Evolutionary conservation across 2,329 filamentous ascomycete genomes (phyloP), one percentile per base, ranked within the genome.

Genomic region (Paracorniculantispora psalliotae): DNA sequence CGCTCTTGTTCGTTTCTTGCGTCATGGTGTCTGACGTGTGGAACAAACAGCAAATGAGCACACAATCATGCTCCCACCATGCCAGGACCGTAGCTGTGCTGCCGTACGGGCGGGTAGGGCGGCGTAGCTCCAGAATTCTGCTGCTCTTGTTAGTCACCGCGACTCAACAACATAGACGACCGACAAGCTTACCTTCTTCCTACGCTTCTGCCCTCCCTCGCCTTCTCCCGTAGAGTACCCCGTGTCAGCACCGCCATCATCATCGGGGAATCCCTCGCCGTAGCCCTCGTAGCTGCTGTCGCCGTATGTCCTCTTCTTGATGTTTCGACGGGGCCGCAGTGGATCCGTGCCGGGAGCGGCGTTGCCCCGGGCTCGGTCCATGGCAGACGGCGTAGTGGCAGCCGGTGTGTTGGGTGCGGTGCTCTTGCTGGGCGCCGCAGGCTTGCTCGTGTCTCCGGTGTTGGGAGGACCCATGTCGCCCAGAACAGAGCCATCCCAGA

Each of bases 221-320:
- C 85, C 85, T 64, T 89, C 88, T 60, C 85, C 87, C 23, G 88
- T 90, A 23, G 87, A 90, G 67, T 91, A 87, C n/a, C 83, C 84
- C 17, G 75, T 77, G 13, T 82, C 85, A 59, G 71, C 68, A 47
- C 79, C 83, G 9, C 70, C 71, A 62, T 88, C 88, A 63, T 90
- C 87, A 62, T 91, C 88, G 10, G 81, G 81, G 64, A 80, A 91
- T 35, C 86, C 86, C 64, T 91, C 88, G 47, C 84, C 82, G 67
- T 92, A 92, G 44, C 89, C 89, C 66, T 89, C 85, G 67, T 83
- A 92, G 66, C 86, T 90, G 65, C 80, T 82, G 63, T 92, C 89
- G 41, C 87, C 85, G 68, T 92, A 92, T 62, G 86, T 83, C 50
- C 90, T 82, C 78, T 92, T 92, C 76, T 89, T 90, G 62, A 83